Base-by-base conservation (phyloP, 2,329 filamentous ascomycete species). In the Aureobasidium lini region DNA sequence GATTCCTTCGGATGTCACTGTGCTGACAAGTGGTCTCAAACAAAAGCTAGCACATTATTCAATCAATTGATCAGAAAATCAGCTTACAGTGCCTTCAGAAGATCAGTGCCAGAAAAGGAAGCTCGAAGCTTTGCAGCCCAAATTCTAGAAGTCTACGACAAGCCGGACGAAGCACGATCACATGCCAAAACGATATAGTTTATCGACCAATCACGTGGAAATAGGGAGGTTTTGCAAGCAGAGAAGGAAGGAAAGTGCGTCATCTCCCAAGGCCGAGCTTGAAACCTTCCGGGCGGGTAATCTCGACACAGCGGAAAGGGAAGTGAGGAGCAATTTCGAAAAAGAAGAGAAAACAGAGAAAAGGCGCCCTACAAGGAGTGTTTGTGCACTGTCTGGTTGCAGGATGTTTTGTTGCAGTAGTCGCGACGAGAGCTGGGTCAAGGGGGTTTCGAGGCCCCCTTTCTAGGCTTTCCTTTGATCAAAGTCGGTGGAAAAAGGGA, bases 121-220 rank as follows among this genome's bases (percentile, higher is more conserved):
- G 48, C 23, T 31, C 34, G 4, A 29, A 6, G 9, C 23, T 23
- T 3, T 23, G 23, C 23, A 23, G 23, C 23, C 23, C 23, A 39
- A 42, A 16, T 18, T 16, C 11, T 3, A 18, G 28, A 54, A 7
- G 40, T 4, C n/a, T 6, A 23, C 49, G 28, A 28, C 10, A 3
- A 13, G 40, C 1, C 32, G 18, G n/a, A 16, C n/a, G 28, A n/a
- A 23, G 23, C 23, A 37, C 16, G 23, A 46, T 56, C 52, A 56
- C 52, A 16, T 56, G 52, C 40, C 23, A 23, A 18, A 31, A 36
- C 11, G 16, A 47, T n/a, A 43, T 43, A 40, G 23, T 40, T 53
- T 54, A 54, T 34, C 10, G 40, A 28, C 18, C 52, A 56, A 46
- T 56, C 52, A 56, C 40, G 39, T 54, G 50, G 37, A 29, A 34